Evolutionary conservation across 345 rosid genomes (phyloP), one percentile per base, ranked within the genome.

Genomic region (Corchorus capsularis): DNA sequence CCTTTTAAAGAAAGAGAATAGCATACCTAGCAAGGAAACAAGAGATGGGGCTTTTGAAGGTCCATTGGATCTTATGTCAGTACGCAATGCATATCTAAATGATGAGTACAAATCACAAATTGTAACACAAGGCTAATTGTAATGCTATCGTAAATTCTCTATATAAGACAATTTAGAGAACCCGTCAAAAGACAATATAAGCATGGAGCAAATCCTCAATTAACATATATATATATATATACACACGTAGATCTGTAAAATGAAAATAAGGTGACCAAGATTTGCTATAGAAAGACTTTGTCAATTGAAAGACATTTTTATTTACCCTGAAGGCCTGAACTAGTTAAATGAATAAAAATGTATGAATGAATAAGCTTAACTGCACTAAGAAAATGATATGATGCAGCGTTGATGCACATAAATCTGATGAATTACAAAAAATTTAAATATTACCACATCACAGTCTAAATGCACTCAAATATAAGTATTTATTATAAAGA

Each of bases 1-100:
- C 32, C 60, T 50, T 50, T 34, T 39, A n/a, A 13, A 27, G 55
- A 12, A 63, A 35, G 49, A 47, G 10, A 63, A 14, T 61, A 20
- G 67, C 81, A 16, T 92, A 95, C 98, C 97, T 87, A 93, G 83
- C 85, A 95, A 89, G 75, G 99, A 86, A 70, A 92, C 83, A 72
- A 95, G 79, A 34, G 99, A 92, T 1, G 99, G 97, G 35, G 90
- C 82, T 77, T 87, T 88, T 59, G 94, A 85, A 80, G 88, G 85
- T 79, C 85, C 94, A 50, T 89, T 86, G 70, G 89, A 39, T 83
- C 80, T 88, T 82, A 83, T 72, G 82, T 87, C 89, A 20, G 87
- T 46, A 77, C 92, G 88, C 61, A 80, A 82, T 77, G 52, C 72
- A 60, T 67, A 62, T 63, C 49, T 71, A 80, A 60, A 71, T 74